These are phyloP conservation scores for Xylaria hypoxylon DNA, from an alignment of 2,329 filamentous ascomycete species.

Conservation along the genomic window DNA sequence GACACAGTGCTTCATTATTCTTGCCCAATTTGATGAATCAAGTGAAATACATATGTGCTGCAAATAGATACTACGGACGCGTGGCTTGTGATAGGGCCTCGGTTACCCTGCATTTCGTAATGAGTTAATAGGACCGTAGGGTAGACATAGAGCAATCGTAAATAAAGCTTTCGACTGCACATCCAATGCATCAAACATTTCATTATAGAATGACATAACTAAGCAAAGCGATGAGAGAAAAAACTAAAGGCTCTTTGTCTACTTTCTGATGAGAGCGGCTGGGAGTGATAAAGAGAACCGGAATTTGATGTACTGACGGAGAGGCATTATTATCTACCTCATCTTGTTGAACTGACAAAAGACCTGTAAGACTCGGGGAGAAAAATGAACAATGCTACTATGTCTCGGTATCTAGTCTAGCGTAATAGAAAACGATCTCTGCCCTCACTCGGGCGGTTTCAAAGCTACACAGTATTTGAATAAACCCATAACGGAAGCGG, in stretches of 20 bases:
- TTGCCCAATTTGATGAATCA: not conserved
- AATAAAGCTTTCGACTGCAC: not conserved
- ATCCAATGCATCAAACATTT: not conserved
- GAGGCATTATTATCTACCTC: slow-evolving; percentile 2
- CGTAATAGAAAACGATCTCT: not conserved
- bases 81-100: not conserved
- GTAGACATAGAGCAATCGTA: too few species aligned
- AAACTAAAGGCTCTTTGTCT: not conserved
- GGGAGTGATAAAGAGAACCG: slow-evolving; percentile 13
- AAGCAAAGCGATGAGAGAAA: not conserved
- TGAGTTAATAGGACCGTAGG: not conserved
- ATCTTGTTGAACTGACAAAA: not conserved
- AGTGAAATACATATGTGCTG: not conserved
- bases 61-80: not conserved
- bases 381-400: slow-evolving; percentile 20
- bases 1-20: not conserved
- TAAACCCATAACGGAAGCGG: slow-evolving; percentile 19
- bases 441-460: slow-evolving; percentile 15
- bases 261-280: slow-evolving; percentile 7
- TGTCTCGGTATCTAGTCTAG: slow-evolving; percentile 10
- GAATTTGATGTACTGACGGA: slow-evolving; percentile 14
- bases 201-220: not conserved
- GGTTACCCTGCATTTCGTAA: not conserved
- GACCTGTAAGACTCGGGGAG: slow-evolving; percentile 10
- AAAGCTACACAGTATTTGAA: slow-evolving; percentile 10